Evolutionary conservation across 164 flowering plant species (phyloP).

Genomic region (Liriodendron chinense): DNA sequence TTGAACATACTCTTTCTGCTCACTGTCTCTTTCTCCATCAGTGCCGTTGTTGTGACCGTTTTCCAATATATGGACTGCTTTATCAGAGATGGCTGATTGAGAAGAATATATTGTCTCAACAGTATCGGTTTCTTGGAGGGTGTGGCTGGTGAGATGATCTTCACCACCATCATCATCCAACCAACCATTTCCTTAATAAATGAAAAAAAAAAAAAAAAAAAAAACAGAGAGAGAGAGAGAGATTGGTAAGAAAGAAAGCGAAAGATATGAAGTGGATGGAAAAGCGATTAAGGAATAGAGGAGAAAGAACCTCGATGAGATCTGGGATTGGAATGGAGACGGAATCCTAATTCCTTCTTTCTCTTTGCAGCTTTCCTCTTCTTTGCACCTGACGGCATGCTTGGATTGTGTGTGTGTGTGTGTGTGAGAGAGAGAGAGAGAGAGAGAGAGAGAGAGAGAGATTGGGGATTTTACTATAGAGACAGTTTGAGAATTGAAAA

Average conservation of each 20-base stretch:
- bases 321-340: not conserved
- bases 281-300: not conserved
- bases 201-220: no score
- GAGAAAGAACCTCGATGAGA: conserved; percentile 7
- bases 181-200: conserved; percentile 31
- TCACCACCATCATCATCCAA: conserved; percentile 16
- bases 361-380: conserved; percentile 72
- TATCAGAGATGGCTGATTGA: not conserved
- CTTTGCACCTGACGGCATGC: conserved; percentile 73
- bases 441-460: no score
- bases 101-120: conserved; percentile 12
- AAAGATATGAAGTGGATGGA: not conserved
- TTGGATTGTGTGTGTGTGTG: conserved; percentile 11
- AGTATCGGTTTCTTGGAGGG: not conserved
- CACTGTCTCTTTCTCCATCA: not conserved
- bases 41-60: not conserved
- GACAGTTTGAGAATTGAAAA: not conserved
- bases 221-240: no score
- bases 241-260: not conserved
- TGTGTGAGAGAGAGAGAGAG: not conserved
- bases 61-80: not conserved
- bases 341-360: conserved; percentile 34
- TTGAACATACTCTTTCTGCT: not conserved
- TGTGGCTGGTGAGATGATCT: no score
- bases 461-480: not conserved